These are phyloP conservation scores for Ganoderma boninense DNA, from an alignment of 1,284 basidiomycete species.

Conservation along the genomic window DNA sequence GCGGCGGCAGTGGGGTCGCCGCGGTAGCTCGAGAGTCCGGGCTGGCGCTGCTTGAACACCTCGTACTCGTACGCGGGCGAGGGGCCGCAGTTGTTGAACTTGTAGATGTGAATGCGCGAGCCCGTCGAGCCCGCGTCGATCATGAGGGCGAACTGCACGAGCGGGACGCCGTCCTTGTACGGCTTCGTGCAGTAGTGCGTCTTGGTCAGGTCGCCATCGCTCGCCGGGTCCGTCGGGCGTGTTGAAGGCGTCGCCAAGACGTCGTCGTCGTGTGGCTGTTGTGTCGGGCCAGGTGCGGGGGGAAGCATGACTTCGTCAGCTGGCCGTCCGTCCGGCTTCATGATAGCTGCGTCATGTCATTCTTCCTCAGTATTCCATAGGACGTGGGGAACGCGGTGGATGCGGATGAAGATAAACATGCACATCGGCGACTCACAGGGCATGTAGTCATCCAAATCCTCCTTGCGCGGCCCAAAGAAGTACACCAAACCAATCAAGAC, in stretches of 20 bases:
- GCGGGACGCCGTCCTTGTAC: slow-evolving; percentile 51
- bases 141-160: slow-evolving; percentile 96
- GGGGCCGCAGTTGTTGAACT: slow-evolving; percentile 90
- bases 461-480: slow-evolving; percentile 65
- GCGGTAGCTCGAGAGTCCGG: slow-evolving; percentile 81
- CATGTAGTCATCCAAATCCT: slow-evolving; percentile 40
- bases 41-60: slow-evolving; percentile 86
- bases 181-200: slow-evolving; percentile 75
- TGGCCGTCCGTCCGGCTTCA: slow-evolving; percentile 25
- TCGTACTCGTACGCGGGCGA: slow-evolving; percentile 92
- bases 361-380: slow-evolving; percentile 10
- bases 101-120: slow-evolving; percentile 97
- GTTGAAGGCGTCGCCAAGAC: slow-evolving; percentile 23
- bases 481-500: slow-evolving; percentile 67
- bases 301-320: slow-evolving; percentile 24
- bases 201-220: slow-evolving; percentile 69
- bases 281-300: slow-evolving; percentile 19
- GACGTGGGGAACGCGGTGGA: neutral
- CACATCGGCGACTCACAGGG: slow-evolving; percentile 35
- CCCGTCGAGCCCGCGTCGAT: slow-evolving; percentile 98
- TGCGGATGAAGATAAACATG: neutral
- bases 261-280: slow-evolving; percentile 34
- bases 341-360: slow-evolving; percentile 27
- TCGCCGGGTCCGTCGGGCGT: slow-evolving; percentile 61
- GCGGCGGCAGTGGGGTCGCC: slow-evolving; percentile 76